Percentiles rank a stretch among this genome's conserved stretches.
Conservation (phyloP, 805 yeast species). For the Saturnispora kantuleensis region DNA sequence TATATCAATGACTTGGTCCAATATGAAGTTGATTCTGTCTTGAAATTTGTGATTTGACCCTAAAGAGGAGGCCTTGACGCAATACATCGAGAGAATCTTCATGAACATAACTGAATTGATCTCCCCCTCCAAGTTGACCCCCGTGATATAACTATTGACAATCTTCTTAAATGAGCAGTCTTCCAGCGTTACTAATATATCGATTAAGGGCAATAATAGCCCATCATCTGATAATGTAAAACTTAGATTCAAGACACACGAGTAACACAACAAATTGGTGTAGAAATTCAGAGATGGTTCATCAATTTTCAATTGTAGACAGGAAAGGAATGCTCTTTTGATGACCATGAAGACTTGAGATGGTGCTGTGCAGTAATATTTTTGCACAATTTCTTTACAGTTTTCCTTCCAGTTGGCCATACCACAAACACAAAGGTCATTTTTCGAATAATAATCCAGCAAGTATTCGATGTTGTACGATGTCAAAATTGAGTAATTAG, state of each 20-base stretch:
- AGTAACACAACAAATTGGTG: conserved; percentile 13
- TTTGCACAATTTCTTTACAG: conserved; percentile 33
- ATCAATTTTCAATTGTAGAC: conserved; percentile 14
- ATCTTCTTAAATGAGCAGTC: conserved; percentile 3
- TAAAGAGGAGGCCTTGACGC: conserved; percentile 1
- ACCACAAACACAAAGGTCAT: conserved; percentile 45
- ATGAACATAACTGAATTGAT: conserved; percentile 1
- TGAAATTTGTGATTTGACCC: not conserved
- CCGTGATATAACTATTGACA: conserved; percentile 2
- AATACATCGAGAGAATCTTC: conserved; percentile 2
- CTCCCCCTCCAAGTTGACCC: not conserved
- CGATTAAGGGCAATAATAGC: conserved; percentile 4
- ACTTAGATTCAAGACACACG: conserved; percentile 10
- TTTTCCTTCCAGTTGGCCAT: conserved; percentile 43
- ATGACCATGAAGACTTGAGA: conserved; percentile 16
- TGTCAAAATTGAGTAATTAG: conserved; percentile 13
- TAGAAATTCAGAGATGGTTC: conserved; percentile 11
- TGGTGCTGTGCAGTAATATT: conserved; percentile 29
- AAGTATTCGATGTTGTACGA: conserved; percentile 26
- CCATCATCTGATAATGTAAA: conserved; percentile 8
- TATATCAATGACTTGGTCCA: not conserved
- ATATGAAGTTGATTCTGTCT: not conserved
- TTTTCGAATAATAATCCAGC: conserved; percentile 36
- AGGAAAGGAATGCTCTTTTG: conserved; percentile 13
- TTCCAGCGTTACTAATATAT: conserved; percentile 8